Conservation (phyloP, 2,329 filamentous ascomycete species). For the Penicillium sp. region DNA sequence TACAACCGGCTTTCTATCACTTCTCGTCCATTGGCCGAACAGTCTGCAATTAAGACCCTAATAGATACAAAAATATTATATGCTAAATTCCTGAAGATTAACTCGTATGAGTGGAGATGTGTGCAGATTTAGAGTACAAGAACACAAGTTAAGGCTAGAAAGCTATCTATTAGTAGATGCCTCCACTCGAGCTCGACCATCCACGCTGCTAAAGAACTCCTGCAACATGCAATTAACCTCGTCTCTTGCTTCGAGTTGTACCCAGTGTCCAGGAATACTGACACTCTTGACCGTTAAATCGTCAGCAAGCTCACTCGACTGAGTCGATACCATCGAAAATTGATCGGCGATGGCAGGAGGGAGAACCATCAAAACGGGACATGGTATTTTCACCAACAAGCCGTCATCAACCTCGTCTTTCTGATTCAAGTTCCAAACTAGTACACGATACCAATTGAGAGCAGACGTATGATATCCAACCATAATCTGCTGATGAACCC, state of each 20-base stretch:
- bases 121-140: background rate
- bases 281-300: constrained; percentile 23
- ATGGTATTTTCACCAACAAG: constrained; percentile 18
- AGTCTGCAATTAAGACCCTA: background rate
- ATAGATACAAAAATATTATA: too few relatives aligned
- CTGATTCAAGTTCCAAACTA: constrained; percentile 26
- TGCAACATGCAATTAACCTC: constrained; percentile 26
- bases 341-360: constrained; percentile 15
- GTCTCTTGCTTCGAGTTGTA: constrained; percentile 30
- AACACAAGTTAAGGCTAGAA: too few relatives aligned
- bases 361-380: constrained; percentile 25
- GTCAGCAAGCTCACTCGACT: constrained; percentile 19
- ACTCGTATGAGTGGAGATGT: background rate
- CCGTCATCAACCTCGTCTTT: constrained; percentile 23
- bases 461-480: constrained; percentile 21
- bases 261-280: constrained; percentile 27
- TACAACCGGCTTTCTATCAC: constrained; percentile 11
- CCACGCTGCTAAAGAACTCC: constrained; percentile 17
- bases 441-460: constrained; percentile 31
- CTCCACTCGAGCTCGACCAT: background rate
- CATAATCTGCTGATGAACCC: constrained; percentile 25
- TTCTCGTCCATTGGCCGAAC: background rate
- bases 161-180: background rate
- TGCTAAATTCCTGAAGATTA: too few relatives aligned
- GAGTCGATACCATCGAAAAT: constrained; percentile 13